Conservation (phyloP, 2,329 filamentous ascomycete species). For the Cladobotryum protrusum region DNA sequence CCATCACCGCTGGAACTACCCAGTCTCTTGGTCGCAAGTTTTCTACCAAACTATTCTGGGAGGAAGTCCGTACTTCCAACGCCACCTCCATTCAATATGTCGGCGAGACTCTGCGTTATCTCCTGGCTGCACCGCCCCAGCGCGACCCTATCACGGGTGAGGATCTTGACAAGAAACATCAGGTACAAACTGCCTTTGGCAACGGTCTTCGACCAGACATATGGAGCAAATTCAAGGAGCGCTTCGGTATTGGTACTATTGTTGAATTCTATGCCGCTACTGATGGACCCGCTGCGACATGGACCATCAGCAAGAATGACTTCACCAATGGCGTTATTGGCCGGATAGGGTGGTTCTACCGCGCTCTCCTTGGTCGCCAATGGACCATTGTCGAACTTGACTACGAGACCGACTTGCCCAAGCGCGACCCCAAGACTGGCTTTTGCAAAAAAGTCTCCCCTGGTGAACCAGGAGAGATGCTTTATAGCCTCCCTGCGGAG, state of each 20-base stretch:
- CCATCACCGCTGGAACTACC: conserved; percentile 56
- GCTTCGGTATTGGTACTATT: conserved; percentile 68
- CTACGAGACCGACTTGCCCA: conserved; percentile 60
- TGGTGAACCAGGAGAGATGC: conserved; percentile 67
- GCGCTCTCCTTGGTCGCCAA: conserved; percentile 43
- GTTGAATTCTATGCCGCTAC: conserved; percentile 79
- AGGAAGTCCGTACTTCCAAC: conserved; percentile 61
- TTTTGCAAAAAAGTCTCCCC: conserved; percentile 54
- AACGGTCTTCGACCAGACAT: conserved; percentile 82
- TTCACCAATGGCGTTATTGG: conserved; percentile 74
- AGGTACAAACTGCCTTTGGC: conserved; percentile 69
- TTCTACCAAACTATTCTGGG: conserved; percentile 70
- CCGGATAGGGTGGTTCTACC: conserved; percentile 58
- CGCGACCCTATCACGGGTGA: conserved; percentile 58
- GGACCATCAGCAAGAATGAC: conserved; percentile 68
- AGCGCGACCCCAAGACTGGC: conserved; percentile 61
- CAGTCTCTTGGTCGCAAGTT: conserved; percentile 71
- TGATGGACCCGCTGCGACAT: conserved; percentile 62
- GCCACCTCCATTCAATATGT: conserved; percentile 82
- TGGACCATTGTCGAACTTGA: conserved; percentile 64
- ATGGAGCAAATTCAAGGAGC: conserved; percentile 76
- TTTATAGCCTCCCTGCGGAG: conserved; percentile 61
- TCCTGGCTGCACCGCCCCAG: conserved; percentile 61
- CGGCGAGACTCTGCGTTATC: conserved; percentile 79
- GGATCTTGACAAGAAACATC: conserved; percentile 65